Base-by-base conservation (phyloP, 2,329 filamentous ascomycete species). In the Clonostachys chloroleuca region DNA sequence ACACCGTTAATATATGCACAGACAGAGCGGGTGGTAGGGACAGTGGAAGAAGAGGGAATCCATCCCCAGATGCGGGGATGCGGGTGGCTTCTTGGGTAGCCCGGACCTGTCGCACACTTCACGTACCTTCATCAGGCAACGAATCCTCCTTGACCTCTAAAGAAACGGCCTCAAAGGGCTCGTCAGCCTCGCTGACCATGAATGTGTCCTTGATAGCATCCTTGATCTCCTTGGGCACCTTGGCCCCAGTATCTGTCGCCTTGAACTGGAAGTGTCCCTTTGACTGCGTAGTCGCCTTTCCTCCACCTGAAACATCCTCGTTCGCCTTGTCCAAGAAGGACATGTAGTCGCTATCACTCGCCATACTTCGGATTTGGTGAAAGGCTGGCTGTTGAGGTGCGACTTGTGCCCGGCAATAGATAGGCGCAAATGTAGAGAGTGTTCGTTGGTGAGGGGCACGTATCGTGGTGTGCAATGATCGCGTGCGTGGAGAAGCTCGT, bases 291-390 rank as follows among this genome's bases (percentile, higher is more conserved):
- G 56, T 14, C 9, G 49, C 51, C n/a, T 49, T 45, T 52, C 24
- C 36, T 52, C 61, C 50, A 47, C 82, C 78, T 62, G 82, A 84
- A 16, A 87, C 84, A 61, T 91, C 85, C 59, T 83, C 73, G 70
- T 95, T 95, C 46, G 90, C 89, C 72, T 94, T 94, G 63, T 94
- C 79, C 48, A 96, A 75, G 63, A 96, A 96, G 50, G 86, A 75
- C 67, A 84, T 80, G 73, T 96, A 96, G 52, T 87, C 86, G 51
- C 87, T 83, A 74, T 96, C 90, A 46, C 83, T 85, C 8, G 83
- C 80, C 86, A 89, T 89, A 30, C 24, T 30, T 10, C 24, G 24
- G 14, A 48, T 73, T 17, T 55, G 47, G 34, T 49, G 12, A 46
- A 39, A 44, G 20, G 56, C 55, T 39, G 24, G 24, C 47, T 56